phyloP scores from a whole-genome alignment of 257 asterid genomes.

The Ilex aquifolium region DNA sequence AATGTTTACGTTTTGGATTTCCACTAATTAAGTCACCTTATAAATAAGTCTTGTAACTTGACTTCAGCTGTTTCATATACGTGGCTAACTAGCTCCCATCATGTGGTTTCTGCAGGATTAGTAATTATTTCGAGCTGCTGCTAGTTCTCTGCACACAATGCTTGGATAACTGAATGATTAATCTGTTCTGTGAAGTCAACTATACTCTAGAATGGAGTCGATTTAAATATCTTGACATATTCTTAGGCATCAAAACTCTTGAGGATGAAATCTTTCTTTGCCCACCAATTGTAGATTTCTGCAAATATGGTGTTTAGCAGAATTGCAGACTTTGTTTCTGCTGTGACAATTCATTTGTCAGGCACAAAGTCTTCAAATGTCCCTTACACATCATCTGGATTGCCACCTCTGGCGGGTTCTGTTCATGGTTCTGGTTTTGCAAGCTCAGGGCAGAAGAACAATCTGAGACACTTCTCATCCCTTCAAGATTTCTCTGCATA shows the following conservation, averaged over 20 bases:
- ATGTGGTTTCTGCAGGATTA: constrained; percentile 20
- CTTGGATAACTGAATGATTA: background rate
- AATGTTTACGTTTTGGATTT: too few species aligned
- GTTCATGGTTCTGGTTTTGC: constrained; percentile 31
- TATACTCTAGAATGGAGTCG: too few species aligned
- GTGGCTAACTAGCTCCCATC: constrained; percentile 6
- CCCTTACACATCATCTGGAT: constrained; percentile 45
- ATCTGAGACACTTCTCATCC: constrained; percentile 66
- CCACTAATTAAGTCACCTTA: too few species aligned
- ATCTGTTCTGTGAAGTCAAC: too few species aligned
- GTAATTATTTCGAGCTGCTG: constrained; percentile 2
- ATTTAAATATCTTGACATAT: too few species aligned
- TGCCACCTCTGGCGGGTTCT: constrained; percentile 66
- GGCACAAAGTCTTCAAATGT: constrained; percentile 37
- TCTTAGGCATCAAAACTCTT: too few species aligned
- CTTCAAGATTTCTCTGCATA: constrained; percentile 86
- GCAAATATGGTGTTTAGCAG: constrained; percentile 55
- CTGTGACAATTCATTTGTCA: constrained; percentile 43
- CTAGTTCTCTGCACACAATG: constrained; percentile 8
- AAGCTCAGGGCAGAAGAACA: constrained; percentile 38
- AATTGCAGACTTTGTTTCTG: constrained; percentile 51
- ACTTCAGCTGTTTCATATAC: too few species aligned
- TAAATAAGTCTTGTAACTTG: too few species aligned
- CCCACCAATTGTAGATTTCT: constrained; percentile 13
- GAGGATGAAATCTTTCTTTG: constrained; percentile 5